phyloP scores from a whole-genome alignment of 2,329 filamentous ascomycete species.

The Colletotrichum simmondsii region DNA sequence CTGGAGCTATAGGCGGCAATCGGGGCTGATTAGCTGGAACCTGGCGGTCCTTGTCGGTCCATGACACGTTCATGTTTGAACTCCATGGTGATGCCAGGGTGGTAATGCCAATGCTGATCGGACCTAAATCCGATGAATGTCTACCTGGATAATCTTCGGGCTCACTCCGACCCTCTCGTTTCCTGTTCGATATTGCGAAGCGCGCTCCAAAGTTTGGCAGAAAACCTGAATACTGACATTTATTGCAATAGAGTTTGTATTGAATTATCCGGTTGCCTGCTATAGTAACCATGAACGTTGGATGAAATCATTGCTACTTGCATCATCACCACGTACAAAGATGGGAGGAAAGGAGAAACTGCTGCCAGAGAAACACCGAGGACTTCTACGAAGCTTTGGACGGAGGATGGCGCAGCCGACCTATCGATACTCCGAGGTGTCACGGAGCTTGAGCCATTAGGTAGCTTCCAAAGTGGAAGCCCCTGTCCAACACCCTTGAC shows the following conservation, averaged over 20 bases:
- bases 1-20: neutral
- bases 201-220: conserved; percentile 14
- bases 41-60: neutral
- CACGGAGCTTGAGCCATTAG: conserved; percentile 23
- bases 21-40: conserved; percentile 1
- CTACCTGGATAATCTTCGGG: conserved; percentile 4
- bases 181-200: neutral
- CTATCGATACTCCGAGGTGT: conserved; percentile 11
- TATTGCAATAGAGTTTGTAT: neutral
- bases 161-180: neutral
- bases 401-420: conserved; percentile 4
- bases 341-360: neutral
- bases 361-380: neutral
- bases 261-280: neutral
- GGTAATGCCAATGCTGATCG: conserved; percentile 12
- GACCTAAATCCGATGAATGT: conserved; percentile 7
- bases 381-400: conserved; percentile 12
- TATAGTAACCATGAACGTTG: neutral
- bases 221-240: conserved; percentile 20
- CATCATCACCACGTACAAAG: neutral
- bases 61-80: conserved; percentile 13
- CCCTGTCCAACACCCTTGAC: conserved; percentile 12
- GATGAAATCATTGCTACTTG: neutral
- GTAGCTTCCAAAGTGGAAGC: conserved; percentile 16
- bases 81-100: conserved; percentile 6